These are phyloP conservation scores for Cytidiella melzeri DNA, from an alignment of 768 basidiomycete species.

Conservation along the genomic window DNA sequence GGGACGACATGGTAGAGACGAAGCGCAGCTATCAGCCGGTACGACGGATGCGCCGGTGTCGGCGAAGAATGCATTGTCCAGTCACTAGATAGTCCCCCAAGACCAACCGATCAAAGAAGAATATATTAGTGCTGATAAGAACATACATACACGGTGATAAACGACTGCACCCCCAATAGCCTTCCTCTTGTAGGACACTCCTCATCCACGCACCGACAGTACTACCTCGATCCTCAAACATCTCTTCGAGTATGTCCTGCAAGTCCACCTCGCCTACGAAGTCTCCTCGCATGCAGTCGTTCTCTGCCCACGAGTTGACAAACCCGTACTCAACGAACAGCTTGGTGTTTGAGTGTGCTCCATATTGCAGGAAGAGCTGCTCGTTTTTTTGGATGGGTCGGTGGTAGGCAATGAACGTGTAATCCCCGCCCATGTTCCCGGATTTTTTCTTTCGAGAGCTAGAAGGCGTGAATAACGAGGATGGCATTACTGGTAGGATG, in stretches of 20 bases:
- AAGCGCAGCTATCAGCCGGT: constrained; percentile 67
- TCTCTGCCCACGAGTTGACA: constrained; percentile 33
- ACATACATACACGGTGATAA: constrained; percentile 1
- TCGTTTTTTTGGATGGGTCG: constrained; percentile 39
- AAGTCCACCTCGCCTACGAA: constrained; percentile 57
- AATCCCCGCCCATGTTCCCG: constrained; percentile 35
- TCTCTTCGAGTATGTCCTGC: constrained; percentile 41
- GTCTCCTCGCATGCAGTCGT: constrained; percentile 22
- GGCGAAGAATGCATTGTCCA: constrained; percentile 71
- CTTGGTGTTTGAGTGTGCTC: constrained; percentile 67
- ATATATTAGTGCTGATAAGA: constrained; percentile 8
- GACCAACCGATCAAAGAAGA: no score
- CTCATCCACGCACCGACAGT: constrained; percentile 41
- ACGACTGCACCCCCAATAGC: constrained; percentile 76
- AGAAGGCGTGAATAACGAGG: constrained; percentile 6
- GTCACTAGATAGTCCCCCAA: no score
- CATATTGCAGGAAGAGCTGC: constrained; percentile 78
- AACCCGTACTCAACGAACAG: constrained; percentile 93
- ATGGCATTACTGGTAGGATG: constrained; percentile 34
- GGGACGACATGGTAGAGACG: constrained; percentile 53
- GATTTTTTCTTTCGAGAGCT: constrained; percentile 27
- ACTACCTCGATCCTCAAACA: constrained; percentile 43
- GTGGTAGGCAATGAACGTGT: constrained; percentile 42
- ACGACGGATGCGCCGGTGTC: constrained; percentile 67
- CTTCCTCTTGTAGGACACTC: constrained; percentile 47